Base-by-base conservation (phyloP, 768 basidiomycete species). In the Rhizopogon vulgaris region DNA sequence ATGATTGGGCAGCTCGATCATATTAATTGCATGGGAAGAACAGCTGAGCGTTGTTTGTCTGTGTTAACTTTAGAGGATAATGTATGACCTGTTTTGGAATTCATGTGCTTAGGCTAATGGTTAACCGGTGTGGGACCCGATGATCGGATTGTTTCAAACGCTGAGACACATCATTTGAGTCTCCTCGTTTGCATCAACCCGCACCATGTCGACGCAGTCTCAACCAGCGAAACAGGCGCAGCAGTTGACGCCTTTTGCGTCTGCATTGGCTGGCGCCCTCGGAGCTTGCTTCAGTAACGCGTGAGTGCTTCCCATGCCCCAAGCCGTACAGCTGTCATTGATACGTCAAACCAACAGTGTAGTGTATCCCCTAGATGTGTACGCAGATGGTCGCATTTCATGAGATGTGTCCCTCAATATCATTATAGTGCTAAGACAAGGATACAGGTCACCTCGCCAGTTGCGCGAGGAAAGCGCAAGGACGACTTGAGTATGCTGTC, bases 361-460 rank as follows among this genome's bases (percentile, higher is more conserved):
- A 41, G 92, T 97, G 3, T 99, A 99, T 65, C 95, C 95, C 14
- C 73, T 99, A 49, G 95, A 99, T 70, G 91, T 93, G 85, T 92
- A 73, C 60, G 90, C 73, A 36, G 24, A 32, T 25, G 1, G 36
- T 47, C n/a, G 28, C 3, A 32, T 40, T 4, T 28, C 15, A 36
- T 3, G 11, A 40, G 10, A 34, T 45, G 6, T 36, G 38, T 61
- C 41, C 53, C 36, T 28, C 55, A 37, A 63, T 45, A 17, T 22
- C 36, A 9, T 48, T 11, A 30, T 63, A 96, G 94, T 8, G 87
- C 90, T 52, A 98, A 98, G 70, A 98, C 95, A 2, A 83, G 90
- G 39, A 92, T 99, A 55, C 96, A 99, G 66, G 94, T 91, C 27
- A 72, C 82, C 14, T 77, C 83, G 5, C 60, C 70, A 14, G 77